Evolutionary conservation across 129 eudicot species (phyloP).

Genomic region (Rutidosis leptorrhynchoides): DNA sequence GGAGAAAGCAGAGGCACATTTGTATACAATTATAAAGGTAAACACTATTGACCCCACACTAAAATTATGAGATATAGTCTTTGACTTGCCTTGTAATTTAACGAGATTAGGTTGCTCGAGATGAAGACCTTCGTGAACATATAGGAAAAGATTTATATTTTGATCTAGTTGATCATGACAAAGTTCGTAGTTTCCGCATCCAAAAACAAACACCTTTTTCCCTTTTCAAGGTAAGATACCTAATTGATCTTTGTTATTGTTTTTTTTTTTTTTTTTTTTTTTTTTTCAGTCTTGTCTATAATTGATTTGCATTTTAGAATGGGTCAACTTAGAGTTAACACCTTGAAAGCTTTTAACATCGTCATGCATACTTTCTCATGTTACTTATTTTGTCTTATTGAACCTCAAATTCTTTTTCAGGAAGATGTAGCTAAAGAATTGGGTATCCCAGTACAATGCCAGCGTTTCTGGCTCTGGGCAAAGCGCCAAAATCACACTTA

Average conservation of each 20-base stretch:
- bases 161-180: constrained; percentile 91
- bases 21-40: constrained; percentile 44
- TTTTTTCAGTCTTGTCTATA: neutral
- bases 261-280: too few species aligned
- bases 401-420: constrained; percentile 1
- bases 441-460: constrained; percentile 79
- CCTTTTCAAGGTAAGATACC: constrained; percentile 56
- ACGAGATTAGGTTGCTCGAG: constrained; percentile 68
- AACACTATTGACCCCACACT: neutral
- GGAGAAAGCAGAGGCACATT: constrained; percentile 49
- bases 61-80: neutral
- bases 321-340: neutral
- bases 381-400: neutral
- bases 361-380: neutral
- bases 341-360: neutral
- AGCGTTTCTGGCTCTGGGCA: constrained; percentile 92
- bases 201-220: constrained; percentile 63
- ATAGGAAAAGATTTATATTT: constrained; percentile 71
- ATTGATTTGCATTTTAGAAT: neutral
- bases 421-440: constrained; percentile 51
- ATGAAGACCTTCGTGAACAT: constrained; percentile 60
- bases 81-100: constrained; percentile 1
- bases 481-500: constrained; percentile 64
- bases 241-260: neutral
- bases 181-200: constrained; percentile 68